Evolutionary conservation across 495 filamentous ascomycete species (phyloP), one percentile per base, ranked within the genome.

Genomic region (Talaromyces thailandensis): DNA sequence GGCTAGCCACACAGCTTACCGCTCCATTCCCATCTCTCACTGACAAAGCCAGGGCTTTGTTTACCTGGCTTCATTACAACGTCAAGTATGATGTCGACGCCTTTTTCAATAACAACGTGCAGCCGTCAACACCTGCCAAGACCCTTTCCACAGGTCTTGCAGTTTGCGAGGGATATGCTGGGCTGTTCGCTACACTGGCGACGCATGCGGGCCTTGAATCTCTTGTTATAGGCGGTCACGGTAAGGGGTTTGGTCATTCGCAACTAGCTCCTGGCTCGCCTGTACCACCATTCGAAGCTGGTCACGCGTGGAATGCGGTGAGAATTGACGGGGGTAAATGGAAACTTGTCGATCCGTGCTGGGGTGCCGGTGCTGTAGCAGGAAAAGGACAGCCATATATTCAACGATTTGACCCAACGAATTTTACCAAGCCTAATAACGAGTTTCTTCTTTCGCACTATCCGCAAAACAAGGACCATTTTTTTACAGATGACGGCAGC

Each of bases 31-130:
- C 84, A 6, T 94, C 89, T 2, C 65, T 72, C 0, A 96, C 93
- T 2, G 94, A 98, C 71, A 96, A 96, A 73, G 93, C 94, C 11
- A 84, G 94, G 16, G 88, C 81, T 8, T 88, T 98, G 62, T 98
- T 98, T 72, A 90, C 91, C 7, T 98, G 93, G 94, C 81, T 91
- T 53, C 94, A 98, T 72, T 88, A 98, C 73, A 98, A 97, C 68
- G 85, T 98, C 63, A 77, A 77, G 52, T 98, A 98, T 74, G 89
- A 98, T 71, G 79, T 82, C 5, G 75, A 84, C 37, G 79, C 84
- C 48, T 94, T 96, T 78, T 92, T 93, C 70, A 82, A 81, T 62
- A 80, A 85, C 50, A 83, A 73, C 60, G 78, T 95, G 37, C 75
- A 84, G 64, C 77, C 84, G n/a, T 82, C 83, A 26, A 88, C 86